Evolutionary conservation across 768 basidiomycete genomes (phyloP), one percentile per base, ranked within the genome.

Genomic region (Leucocoprinus birnbaumii): DNA sequence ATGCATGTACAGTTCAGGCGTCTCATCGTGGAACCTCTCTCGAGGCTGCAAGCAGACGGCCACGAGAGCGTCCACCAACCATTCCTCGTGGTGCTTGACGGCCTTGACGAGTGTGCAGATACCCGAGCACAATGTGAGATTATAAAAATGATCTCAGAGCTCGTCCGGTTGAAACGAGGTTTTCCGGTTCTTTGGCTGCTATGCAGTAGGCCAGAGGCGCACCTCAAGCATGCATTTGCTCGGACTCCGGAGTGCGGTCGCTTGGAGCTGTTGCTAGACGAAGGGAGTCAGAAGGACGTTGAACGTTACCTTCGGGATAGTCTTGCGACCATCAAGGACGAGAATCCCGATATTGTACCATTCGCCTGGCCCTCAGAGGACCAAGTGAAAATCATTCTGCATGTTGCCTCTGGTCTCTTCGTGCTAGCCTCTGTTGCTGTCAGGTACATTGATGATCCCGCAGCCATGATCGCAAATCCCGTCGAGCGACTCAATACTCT

Each of bases 61-160:
- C 25, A 18, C 10, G 22, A 24, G 13, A 24, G 38, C 14, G 31
- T 11, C 11, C 31, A 11, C 31, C 31, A 31, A 31, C 42, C 48
- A 13, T 19, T 37, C 5, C 38, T 54, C 16, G 40, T 58, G 14
- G 14, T 54, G 4, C 42, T 58, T 3, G 57, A 54, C 40, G 52
- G 47, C 3, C 10, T 58, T 5, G 57, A 58, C 27, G 57, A 58
- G 18, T 58, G 57, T 21, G 26, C 53, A 14, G 57, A 47, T n/a
- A 41, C 19, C 18, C 31, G 31, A 2, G 19, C 40, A 10, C 52
- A 54, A 21, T 38, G 35, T n/a, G 34, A 53, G 13, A 35, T 53
- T 16, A 3, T 53, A 7, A 34, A 46, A 14, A 45, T 53, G 52
- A 38, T 53, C 3, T n/a, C n/a, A n/a, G 34, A 53, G 31, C 16